Conservation (phyloP, 176 grass and related monocot species). For the Oryza meyeriana region DNA sequence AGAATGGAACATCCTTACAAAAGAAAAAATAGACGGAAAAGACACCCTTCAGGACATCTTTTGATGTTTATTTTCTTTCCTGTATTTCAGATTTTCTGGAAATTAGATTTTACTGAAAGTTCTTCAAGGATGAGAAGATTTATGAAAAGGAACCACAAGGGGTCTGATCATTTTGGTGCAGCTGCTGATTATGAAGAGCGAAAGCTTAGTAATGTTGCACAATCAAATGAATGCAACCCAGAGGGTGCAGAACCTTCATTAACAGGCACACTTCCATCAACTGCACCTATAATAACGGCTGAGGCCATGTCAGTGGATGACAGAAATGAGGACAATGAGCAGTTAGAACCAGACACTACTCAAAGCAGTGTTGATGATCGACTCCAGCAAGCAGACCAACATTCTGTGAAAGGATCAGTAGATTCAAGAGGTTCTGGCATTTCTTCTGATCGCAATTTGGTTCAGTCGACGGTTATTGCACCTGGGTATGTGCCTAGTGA, state of each 20-base stretch:
- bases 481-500: conserved; percentile 86
- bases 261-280: conserved; percentile 55
- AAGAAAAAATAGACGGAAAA: not conserved
- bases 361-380: conserved; percentile 50
- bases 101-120: conserved; percentile 93
- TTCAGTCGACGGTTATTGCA: conserved; percentile 61
- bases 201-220: conserved; percentile 45
- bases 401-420: conserved; percentile 57
- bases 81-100: conserved; percentile 73
- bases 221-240: conserved; percentile 37
- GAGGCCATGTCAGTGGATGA: conserved; percentile 85
- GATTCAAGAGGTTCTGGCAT: conserved; percentile 66
- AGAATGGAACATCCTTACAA: too few species aligned
- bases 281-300: conserved; percentile 71
- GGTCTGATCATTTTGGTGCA: conserved; percentile 90
- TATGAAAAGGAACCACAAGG: conserved; percentile 92
- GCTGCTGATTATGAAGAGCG: conserved; percentile 89
- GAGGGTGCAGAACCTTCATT: conserved; percentile 54
- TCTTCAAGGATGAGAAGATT: conserved; percentile 98
- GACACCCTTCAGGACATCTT: not conserved
- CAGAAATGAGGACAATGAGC: conserved; percentile 78
- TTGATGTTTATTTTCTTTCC: conserved; percentile 17
- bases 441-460: conserved; percentile 70
- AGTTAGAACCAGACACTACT: conserved; percentile 57
- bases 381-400: conserved; percentile 56